Conservation (phyloP, 2,329 filamentous ascomycete genomes). For the Cyphellophora attinorum region DNA sequence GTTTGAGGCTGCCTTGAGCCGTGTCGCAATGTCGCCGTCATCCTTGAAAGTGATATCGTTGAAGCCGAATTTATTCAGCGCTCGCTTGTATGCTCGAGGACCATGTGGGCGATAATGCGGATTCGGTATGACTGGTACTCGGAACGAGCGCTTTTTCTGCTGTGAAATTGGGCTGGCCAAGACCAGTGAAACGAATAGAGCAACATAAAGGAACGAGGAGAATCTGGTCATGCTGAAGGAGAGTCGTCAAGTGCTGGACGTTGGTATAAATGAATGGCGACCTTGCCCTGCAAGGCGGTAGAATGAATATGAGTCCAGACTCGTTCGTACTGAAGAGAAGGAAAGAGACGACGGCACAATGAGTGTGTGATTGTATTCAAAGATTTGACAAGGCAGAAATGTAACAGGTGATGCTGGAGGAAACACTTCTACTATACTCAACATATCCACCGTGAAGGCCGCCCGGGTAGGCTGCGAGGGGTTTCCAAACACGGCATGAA, state of each 20-base stretch:
- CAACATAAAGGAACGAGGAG: slow-evolving; percentile 16
- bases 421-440: too few species aligned
- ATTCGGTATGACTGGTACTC: slow-evolving; percentile 49
- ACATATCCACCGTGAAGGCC: too few species aligned
- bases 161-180: slow-evolving; percentile 24
- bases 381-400: too few species aligned
- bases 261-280: slow-evolving; percentile 11
- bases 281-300: slow-evolving; percentile 1
- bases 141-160: slow-evolving; percentile 42
- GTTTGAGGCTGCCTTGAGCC: slow-evolving; percentile 20
- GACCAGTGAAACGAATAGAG: slow-evolving; percentile 23
- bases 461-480: too few species aligned
- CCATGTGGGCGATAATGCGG: slow-evolving; percentile 50
- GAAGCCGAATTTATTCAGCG: slow-evolving; percentile 55
- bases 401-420: too few species aligned
- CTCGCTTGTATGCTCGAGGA: slow-evolving; percentile 52
- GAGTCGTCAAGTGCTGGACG: slow-evolving; percentile 4
- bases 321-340: slow-evolving; percentile 1
- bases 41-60: slow-evolving; percentile 27
- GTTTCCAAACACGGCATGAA: too few species aligned
- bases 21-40: slow-evolving; percentile 18
- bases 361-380: neutral
- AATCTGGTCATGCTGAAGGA: slow-evolving; percentile 13
- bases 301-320: slow-evolving; percentile 2
- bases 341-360: neutral